Evolutionary conservation across 2,329 filamentous ascomycete genomes (phyloP), one percentile per base, ranked within the genome.

Genomic region (Colletotrichum costaricense): DNA sequence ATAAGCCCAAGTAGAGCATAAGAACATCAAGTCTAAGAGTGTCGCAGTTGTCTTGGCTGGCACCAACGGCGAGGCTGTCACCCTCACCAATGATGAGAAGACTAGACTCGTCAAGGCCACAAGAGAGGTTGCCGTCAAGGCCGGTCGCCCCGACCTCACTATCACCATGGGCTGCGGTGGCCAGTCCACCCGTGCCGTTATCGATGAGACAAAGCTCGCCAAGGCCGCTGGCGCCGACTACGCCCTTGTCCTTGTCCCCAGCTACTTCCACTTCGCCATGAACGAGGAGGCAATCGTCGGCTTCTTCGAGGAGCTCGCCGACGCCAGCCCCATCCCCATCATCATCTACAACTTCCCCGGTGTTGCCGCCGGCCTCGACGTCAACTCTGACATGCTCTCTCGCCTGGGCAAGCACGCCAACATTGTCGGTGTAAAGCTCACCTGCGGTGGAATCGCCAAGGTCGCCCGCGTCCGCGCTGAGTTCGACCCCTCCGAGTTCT

Each of bases 291-390:
- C 89, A 2, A 86, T 94, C 35, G 84, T 89, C 63, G 85, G 87
- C 26, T 93, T 92, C 82, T 94, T 93, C 82, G 83, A 85, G 57
- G 89, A 91, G 73, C 81, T 93, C 4, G 92, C 92, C 2, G 85
- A 87, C 63, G 86, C 86, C 2, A 90, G 87, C 22, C 87, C 89
- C 0, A 79, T 94, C 1, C 92, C 92, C 0, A 84, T 94, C 28
- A 82, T 94, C 54, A 90, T 94, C 71, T 94, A 94, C 85, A 94
- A 94, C 82, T 94, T 92, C 84, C 92, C 92, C 2, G 90, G 86
- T 5, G 91, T 93, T 4, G 90, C 88, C 28, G 88, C 91, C 14
- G 92, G 93, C 5, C 84, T 94, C 11, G 92, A 94, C 77, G 85
- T 94, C 57, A 89, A 91, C 78, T 93, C 90, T 0, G 91, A 93